Evolutionary conservation across 116 monocot genomes (phyloP), one percentile per base, ranked within the genome.

Genomic region (Trichopus zeylanicus): DNA sequence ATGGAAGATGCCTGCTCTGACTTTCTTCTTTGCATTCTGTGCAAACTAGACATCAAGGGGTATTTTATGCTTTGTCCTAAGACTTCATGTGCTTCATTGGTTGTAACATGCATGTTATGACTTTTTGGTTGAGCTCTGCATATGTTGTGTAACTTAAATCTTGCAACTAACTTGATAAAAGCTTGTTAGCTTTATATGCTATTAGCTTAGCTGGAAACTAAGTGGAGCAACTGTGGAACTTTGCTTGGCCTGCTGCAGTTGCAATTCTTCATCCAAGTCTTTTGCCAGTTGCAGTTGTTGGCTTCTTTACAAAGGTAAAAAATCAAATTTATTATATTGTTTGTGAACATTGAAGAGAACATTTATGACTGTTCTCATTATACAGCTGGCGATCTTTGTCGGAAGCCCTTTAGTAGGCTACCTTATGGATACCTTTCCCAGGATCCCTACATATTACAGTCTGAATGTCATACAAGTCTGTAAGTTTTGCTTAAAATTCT

Each of bases 211-310:
- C 75, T 56, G 95, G 95, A 19, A 95, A 87, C 71, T 48, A 84
- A 63, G 84, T 87, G 24, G 90, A 90, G 61, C 95, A 90, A 66
- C 31, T 90, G 2, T 95, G 95, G 95, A 90, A 79, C 51, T 95
- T 95, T 65, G 84, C 90, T 34, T 95, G 86, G 95, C 90, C 90
- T 42, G 76, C 87, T 70, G 72, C 90, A 56, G 81, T 95, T 73
- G 86, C 95, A 49, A 72, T 84, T 49, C 71, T 95, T 42, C 87
- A 90, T 79, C 81, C 90, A 51, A 95, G 84, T 62, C 81, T 95
- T 47, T 73, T 95, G 63, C 95, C 95, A 32, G 87, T 95, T 12
- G 84, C 95, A 75, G 66, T 83, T 63, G 83, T 87, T 10, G 81
- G 90, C 56, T 95, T 95, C 74, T 90, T 90, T 57, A 76, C 90